Percentiles rank a stretch among this genome's conserved stretches.
phyloP scores from a whole-genome alignment of 2,329 filamentous ascomycete species.

The Dactylellina drechsleri region DNA sequence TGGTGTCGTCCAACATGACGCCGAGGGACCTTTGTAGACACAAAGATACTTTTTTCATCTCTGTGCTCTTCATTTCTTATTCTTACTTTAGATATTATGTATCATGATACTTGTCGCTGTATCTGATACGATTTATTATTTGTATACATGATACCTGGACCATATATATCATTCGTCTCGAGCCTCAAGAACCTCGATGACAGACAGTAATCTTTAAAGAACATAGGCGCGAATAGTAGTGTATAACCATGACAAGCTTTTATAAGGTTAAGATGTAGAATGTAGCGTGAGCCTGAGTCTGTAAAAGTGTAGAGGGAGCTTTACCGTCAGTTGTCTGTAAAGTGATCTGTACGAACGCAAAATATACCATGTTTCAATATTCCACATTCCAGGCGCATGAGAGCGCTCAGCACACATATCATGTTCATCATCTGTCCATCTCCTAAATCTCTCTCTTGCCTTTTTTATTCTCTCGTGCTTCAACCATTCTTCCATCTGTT shows the following conservation, averaged over 20 bases:
- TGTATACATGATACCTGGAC: slow-evolving; percentile 6
- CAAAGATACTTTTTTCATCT: neutral
- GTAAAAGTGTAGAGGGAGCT: too few relatives aligned
- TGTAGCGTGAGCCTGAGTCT: too few relatives aligned
- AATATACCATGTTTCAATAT: slow-evolving; percentile 28
- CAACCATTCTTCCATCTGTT: neutral
- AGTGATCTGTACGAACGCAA: slow-evolving; percentile 12
- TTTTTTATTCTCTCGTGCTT: too few relatives aligned
- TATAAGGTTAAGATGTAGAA: too few relatives aligned
- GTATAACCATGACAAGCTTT: neutral
- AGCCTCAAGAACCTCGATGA: slow-evolving; percentile 33
- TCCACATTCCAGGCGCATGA: neutral
- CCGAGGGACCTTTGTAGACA: neutral
- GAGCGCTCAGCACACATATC: slow-evolving; percentile 18
- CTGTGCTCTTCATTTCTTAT: neutral
- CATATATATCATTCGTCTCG: slow-evolving; percentile 18
- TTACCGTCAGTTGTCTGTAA: neutral
- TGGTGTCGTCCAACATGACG: slow-evolving; percentile 42
- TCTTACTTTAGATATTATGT: slow-evolving; percentile 4
- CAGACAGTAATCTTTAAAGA: slow-evolving; percentile 8
- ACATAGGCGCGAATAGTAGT: slow-evolving; percentile 10
- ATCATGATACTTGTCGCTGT: slow-evolving; percentile 26
- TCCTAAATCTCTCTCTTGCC: neutral
- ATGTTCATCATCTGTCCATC: neutral
- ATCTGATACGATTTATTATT: slow-evolving; percentile 27